Conservation (phyloP, 2,329 filamentous ascomycete genomes). For the Lasiodiplodia hormozganensis region DNA sequence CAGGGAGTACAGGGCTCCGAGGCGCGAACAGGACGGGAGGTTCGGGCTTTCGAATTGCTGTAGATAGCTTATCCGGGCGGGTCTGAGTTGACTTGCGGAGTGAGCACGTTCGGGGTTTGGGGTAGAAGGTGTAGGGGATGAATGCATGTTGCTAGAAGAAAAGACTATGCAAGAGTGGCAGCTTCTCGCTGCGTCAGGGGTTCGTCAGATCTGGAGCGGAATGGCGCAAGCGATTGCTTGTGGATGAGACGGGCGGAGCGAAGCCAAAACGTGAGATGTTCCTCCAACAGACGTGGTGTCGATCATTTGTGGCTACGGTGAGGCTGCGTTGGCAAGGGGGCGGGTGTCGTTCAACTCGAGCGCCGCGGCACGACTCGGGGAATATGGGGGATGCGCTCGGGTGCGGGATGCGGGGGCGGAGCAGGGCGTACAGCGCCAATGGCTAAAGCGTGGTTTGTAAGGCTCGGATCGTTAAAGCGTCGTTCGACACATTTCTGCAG, state of each 20-base stretch:
- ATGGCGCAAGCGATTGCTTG: neutral
- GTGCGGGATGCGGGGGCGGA: constrained; percentile 21
- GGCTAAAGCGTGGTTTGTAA: constrained; percentile 6
- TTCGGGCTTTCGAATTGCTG: constrained; percentile 15
- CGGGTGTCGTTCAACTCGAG: neutral
- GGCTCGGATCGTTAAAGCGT: neutral
- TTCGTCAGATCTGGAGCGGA: neutral
- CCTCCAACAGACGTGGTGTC: neutral
- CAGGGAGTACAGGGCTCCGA: constrained; percentile 14
- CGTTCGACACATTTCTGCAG: neutral
- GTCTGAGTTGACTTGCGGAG: neutral
- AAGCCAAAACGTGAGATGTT: neutral
- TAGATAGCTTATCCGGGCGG: constrained; percentile 28
- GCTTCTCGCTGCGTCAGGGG: neutral
- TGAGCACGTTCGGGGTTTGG: constrained; percentile 14
- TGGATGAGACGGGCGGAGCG: neutral
- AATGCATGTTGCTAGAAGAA: constrained; percentile 24
- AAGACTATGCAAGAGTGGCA: constrained; percentile 3
- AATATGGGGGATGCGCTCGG: constrained; percentile 23
- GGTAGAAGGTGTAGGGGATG: constrained; percentile 17
- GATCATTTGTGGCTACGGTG: neutral
- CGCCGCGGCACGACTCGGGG: constrained; percentile 4
- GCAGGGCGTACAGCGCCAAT: constrained; percentile 11
- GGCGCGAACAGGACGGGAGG: constrained; percentile 18
- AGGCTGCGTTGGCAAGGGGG: neutral